phyloP scores from a whole-genome alignment of 225 moss, liverwort and hornwort species.

The Sphagnum contortum region DNA sequence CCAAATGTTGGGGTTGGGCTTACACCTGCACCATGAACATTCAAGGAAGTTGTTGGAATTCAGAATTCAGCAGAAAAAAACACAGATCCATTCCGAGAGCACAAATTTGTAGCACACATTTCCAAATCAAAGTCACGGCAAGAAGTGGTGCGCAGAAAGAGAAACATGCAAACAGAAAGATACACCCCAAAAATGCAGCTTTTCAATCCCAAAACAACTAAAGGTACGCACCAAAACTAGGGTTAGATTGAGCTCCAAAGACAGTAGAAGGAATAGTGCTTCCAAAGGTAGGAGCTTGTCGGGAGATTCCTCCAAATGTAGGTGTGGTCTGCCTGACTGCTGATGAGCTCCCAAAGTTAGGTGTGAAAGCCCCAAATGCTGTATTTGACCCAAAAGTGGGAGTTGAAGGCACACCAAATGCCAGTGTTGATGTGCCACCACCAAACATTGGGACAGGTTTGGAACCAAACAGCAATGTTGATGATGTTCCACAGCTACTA shows the following conservation, averaged over 20 bases:
- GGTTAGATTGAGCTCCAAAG: constrained; percentile 39
- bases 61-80: no score
- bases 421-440: constrained; percentile 25
- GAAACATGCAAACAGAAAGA: no score
- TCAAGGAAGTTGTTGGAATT: no score
- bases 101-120: no score
- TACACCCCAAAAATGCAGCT: no score
- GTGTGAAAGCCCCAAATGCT: constrained; percentile 18
- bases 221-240: constrained; percentile 17
- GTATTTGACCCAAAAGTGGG: constrained; percentile 62
- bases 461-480: constrained; percentile 66
- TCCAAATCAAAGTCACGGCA: no score
- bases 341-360: no score
- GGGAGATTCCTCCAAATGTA: constrained; percentile 54
- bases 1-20: no score
- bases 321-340: constrained; percentile 52
- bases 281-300: constrained; percentile 64
- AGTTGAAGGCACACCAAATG: constrained; percentile 49
- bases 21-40: no score
- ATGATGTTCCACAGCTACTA: constrained; percentile 61
- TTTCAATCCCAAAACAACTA: no score
- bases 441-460: constrained; percentile 68
- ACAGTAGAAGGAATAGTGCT: constrained; percentile 56
- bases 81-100: no score
- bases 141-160: no score